Percentiles rank a stretch among this genome's conserved stretches.
Evolutionary conservation across 2,329 filamentous ascomycete species (phyloP).

Genomic region (Stemphylium beticola): DNA sequence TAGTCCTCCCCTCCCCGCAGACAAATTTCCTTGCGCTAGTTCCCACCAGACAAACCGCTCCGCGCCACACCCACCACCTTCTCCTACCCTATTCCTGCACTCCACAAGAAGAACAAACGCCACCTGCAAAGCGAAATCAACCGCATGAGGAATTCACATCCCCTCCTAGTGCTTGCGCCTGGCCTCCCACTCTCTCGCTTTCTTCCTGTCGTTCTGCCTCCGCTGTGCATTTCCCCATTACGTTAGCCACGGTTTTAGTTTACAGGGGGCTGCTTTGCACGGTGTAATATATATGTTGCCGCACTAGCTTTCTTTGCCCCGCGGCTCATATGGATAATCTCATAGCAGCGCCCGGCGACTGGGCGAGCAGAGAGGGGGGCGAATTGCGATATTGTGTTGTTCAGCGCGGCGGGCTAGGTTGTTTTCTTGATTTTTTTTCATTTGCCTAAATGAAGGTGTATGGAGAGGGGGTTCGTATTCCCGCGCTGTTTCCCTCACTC

Average conservation of each 20-base stretch:
- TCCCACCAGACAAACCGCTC: not conserved
- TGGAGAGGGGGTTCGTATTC: too few species aligned
- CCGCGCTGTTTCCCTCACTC: too few species aligned
- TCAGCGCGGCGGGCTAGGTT: not conserved
- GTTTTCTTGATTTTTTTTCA: too few species aligned
- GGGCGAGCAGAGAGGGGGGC: not conserved
- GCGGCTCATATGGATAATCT: constrained; percentile 45
- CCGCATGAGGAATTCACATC: too few species aligned
- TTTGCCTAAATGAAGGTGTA: too few species aligned
- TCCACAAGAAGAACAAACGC: too few species aligned
- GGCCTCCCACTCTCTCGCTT: not conserved
- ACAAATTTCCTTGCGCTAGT: not conserved
- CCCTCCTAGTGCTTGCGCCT: too few species aligned
- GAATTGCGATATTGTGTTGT: not conserved
- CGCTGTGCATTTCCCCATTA: not conserved
- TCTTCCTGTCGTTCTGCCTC: too few species aligned
- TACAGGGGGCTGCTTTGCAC: not conserved
- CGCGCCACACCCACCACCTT: too few species aligned
- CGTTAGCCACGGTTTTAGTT: too few species aligned
- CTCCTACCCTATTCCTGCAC: too few species aligned
- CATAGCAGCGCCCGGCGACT: not conserved
- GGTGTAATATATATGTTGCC: not conserved
- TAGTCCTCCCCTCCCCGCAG: not conserved
- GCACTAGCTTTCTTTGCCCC: constrained; percentile 14
- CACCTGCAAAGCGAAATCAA: too few species aligned